phyloP scores from a whole-genome alignment of 768 basidiomycete genomes.

The Macrolepiota albuminosa region DNA sequence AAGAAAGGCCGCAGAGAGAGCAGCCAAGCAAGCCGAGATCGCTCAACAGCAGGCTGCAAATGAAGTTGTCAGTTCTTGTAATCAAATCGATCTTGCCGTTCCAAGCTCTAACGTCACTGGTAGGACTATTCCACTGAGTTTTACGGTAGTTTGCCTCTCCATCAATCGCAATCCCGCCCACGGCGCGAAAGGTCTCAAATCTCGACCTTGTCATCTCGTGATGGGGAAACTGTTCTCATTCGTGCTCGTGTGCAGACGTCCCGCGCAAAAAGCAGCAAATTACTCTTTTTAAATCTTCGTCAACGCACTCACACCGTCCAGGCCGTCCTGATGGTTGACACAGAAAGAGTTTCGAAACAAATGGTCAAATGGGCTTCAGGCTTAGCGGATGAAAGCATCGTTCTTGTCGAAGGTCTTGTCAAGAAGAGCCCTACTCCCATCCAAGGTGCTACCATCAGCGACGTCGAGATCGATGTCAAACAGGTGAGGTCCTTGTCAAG shows the following conservation, averaged over 20 bases:
- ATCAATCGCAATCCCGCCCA: slow-evolving; percentile 84
- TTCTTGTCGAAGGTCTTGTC: slow-evolving; percentile 83
- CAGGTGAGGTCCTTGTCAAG: slow-evolving; percentile 66
- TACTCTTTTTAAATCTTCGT: slow-evolving; percentile 90
- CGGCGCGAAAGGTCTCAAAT: slow-evolving; percentile 61
- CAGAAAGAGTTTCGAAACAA: slow-evolving; percentile 85
- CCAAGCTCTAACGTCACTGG: background rate
- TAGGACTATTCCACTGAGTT: slow-evolving; percentile 75
- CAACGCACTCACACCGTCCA: slow-evolving; percentile 87
- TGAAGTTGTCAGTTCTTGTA: slow-evolving; percentile 49
- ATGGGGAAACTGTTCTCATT: slow-evolving; percentile 73
- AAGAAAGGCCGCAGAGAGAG: slow-evolving; percentile 82
- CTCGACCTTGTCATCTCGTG: slow-evolving; percentile 53
- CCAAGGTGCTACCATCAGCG: slow-evolving; percentile 84
- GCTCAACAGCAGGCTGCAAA: slow-evolving; percentile 61
- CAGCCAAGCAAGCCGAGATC: slow-evolving; percentile 71
- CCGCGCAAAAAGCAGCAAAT: slow-evolving; percentile 90
- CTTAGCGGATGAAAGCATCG: slow-evolving; percentile 82
- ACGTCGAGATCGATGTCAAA: slow-evolving; percentile 81
- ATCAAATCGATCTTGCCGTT: background rate
- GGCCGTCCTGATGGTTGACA: slow-evolving; percentile 68
- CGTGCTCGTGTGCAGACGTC: slow-evolving; percentile 91
- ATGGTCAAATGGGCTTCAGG: slow-evolving; percentile 92
- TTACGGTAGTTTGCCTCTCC: slow-evolving; percentile 86
- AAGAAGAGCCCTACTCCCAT: slow-evolving; percentile 78